Evolutionary conservation across 2,329 filamentous ascomycete species (phyloP).

Genomic region (Claviceps digitariae): DNA sequence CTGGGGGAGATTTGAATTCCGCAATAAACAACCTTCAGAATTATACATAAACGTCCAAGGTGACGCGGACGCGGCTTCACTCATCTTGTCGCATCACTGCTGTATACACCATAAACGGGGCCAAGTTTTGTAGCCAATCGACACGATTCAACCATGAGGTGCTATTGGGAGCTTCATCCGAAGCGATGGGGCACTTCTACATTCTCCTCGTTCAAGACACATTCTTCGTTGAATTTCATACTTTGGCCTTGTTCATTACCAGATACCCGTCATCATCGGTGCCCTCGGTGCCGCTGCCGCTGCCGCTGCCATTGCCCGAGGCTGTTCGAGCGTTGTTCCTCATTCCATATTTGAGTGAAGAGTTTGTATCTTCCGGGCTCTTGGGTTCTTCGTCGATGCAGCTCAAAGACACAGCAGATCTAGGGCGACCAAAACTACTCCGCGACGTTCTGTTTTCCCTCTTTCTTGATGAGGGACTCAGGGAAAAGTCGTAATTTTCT

Average conservation of each 20-base stretch:
- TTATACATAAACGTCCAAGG: not conserved
- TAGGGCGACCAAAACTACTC: slow-evolving; percentile 21
- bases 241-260: slow-evolving; percentile 14
- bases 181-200: not conserved
- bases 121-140: not conserved
- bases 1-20: too few relatives aligned
- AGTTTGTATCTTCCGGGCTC: slow-evolving; percentile 6
- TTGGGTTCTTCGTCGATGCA: slow-evolving; percentile 33
- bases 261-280: slow-evolving; percentile 29
- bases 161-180: not conserved
- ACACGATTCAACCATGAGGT: not conserved
- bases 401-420: slow-evolving; percentile 27
- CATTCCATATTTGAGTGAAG: not conserved
- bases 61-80: not conserved
- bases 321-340: not conserved
- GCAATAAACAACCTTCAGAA: not conserved
- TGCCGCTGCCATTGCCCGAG: not conserved
- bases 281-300: not conserved
- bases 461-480: slow-evolving; percentile 21
- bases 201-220: not conserved
- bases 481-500: slow-evolving; percentile 21
- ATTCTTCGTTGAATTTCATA: not conserved
- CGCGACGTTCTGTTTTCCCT: slow-evolving; percentile 20
- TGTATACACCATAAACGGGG: not conserved
- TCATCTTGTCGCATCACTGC: not conserved